Evolutionary conservation across 371 early-diverging fungal species (phyloP).

Genomic region (Apophysomyces variabilis): DNA sequence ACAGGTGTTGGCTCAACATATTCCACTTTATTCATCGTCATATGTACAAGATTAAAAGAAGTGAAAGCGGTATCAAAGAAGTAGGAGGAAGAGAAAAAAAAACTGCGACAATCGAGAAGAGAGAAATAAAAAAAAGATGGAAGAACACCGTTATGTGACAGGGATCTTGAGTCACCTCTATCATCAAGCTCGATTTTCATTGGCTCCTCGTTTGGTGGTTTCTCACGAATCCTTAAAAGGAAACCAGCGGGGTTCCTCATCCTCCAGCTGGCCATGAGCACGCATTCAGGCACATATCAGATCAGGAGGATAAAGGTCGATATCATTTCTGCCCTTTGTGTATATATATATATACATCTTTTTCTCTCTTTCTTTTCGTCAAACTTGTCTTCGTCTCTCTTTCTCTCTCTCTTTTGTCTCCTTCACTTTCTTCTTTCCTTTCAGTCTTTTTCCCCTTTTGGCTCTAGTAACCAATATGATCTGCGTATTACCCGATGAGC

Average conservation of each 20-base stretch:
- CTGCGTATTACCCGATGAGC: constrained; percentile 30
- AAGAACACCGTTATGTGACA: constrained; percentile 6
- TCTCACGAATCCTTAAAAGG: constrained; percentile 12
- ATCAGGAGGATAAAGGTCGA: constrained; percentile 8
- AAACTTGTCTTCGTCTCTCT: constrained; percentile 8
- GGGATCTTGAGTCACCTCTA: constrained; percentile 9
- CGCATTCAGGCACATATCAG: constrained; percentile 1
- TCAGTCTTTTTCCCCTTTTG: not conserved
- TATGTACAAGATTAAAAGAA: not conserved
- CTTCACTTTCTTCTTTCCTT: constrained; percentile 4
- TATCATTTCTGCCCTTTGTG: constrained; percentile 1
- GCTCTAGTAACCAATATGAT: constrained; percentile 1
- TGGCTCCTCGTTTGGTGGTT: not conserved
- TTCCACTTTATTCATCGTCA: constrained; percentile 1
- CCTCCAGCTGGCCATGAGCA: not conserved
- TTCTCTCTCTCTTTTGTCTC: constrained; percentile 12
- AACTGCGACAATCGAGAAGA: constrained; percentile 16
- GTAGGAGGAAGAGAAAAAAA: constrained; percentile 13
- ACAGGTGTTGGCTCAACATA: constrained; percentile 10
- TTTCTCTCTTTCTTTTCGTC: constrained; percentile 13
- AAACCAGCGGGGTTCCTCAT: not conserved
- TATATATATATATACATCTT: not conserved
- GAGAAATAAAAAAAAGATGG: not conserved
- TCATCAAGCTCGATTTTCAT: not conserved
- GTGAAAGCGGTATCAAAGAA: constrained; percentile 3